Evolutionary conservation across 805 yeast species (phyloP).

Genomic region (Starmerella sp.): DNA sequence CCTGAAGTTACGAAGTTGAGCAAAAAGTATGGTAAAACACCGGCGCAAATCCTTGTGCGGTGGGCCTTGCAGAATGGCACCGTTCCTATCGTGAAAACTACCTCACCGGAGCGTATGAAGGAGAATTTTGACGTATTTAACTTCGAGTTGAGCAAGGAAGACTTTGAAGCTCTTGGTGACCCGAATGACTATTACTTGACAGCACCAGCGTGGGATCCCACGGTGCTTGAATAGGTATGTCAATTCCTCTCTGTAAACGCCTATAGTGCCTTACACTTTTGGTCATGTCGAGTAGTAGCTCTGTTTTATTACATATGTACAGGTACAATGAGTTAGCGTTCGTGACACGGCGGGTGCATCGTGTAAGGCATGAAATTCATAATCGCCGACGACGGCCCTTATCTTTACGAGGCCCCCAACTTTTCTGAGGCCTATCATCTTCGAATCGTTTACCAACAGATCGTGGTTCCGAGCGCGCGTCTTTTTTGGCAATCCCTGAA

Average conservation of each 20-base stretch:
- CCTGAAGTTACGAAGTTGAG: slow-evolving; percentile 29
- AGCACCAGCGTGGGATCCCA: slow-evolving; percentile 29
- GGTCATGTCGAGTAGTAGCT: no score
- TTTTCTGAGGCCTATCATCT: neutral
- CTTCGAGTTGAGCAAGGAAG: slow-evolving; percentile 30
- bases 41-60: slow-evolving; percentile 38
- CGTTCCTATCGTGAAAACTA: slow-evolving; percentile 64
- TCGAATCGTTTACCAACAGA: neutral
- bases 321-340: no score
- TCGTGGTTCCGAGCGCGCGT: neutral
- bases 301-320: neutral
- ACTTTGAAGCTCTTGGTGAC: slow-evolving; percentile 25
- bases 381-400: neutral
- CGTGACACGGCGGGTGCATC: no score
- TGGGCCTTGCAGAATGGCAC: slow-evolving; percentile 41
- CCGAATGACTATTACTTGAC: slow-evolving; percentile 25
- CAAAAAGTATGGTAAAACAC: slow-evolving; percentile 32
- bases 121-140: slow-evolving; percentile 45
- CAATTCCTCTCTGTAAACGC: no score
- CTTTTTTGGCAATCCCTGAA: neutral
- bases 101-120: slow-evolving; percentile 43
- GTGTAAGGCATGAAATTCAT: neutral
- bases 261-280: no score
- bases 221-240: neutral
- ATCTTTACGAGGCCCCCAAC: neutral